Conservation (phyloP, 1,284 basidiomycete genomes). For the Albatrellus sp. region DNA sequence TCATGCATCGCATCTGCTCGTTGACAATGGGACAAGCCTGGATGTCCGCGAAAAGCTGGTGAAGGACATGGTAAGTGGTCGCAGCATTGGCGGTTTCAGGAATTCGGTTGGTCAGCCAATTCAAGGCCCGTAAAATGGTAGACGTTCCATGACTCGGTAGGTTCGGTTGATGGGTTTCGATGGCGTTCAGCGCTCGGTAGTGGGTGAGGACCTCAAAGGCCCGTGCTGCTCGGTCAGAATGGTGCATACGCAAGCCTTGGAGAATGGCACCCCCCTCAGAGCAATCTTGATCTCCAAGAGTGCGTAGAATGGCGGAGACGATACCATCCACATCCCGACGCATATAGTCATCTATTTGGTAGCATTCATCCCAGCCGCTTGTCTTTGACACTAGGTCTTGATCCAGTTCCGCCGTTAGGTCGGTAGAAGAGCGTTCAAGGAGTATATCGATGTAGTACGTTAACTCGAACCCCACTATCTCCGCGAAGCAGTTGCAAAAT, state of each 20-base stretch:
- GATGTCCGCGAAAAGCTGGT: conserved; percentile 60
- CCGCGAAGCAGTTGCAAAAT: conserved; percentile 54
- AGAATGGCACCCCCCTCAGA: conserved; percentile 32
- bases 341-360: conserved; percentile 27
- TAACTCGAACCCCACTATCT: conserved; percentile 55
- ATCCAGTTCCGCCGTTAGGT: conserved; percentile 19
- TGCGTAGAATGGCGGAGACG: conserved; percentile 41
- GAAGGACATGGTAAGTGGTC: conserved; percentile 66
- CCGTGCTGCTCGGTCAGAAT: conserved; percentile 20
- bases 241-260: conserved; percentile 26
- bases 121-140: conserved; percentile 41
- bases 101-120: conserved; percentile 38
- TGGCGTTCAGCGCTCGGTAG: conserved; percentile 35
- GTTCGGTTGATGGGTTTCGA: conserved; percentile 47
- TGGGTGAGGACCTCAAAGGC: conserved; percentile 37
- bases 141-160: conserved; percentile 40
- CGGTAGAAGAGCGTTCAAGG: conserved; percentile 7
- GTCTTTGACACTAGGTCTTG: conserved; percentile 23
- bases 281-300: conserved; percentile 48
- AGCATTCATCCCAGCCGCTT: conserved; percentile 18
- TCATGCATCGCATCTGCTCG: conserved; percentile 72
- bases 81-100: conserved; percentile 29
- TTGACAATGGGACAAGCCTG: conserved; percentile 69
- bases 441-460: conserved; percentile 30
- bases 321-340: conserved; percentile 40